Base-by-base conservation (phyloP, 495 filamentous ascomycete species). In the Penicillium malachiteum region DNA sequence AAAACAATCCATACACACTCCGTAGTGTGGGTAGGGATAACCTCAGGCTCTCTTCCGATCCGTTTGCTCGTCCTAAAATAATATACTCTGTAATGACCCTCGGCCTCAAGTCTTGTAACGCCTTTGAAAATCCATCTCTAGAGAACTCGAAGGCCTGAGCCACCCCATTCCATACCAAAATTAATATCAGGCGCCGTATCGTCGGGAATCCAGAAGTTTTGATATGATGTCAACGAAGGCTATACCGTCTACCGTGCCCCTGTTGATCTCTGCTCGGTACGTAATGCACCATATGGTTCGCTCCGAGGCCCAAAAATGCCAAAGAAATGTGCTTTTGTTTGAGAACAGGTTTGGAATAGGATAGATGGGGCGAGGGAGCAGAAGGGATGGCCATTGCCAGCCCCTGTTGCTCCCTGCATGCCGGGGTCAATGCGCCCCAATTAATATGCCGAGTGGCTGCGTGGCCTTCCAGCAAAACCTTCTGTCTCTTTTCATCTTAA, bases 161-260 rank as follows among this genome's bases (percentile, higher is more conserved):
- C 21, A 26, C 21, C 21, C 21, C 58, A 60, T 60, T 60, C 58
- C 53, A 8, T 9, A 14, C 39, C 32, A n/a, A 43, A 32, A 37
- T 50, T 40, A 49, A 53, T 56, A 50, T 59, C 56, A 46, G 56
- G 40, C n/a, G n/a, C n/a, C n/a, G n/a, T n/a, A n/a, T n/a, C 49
- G 6, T 33, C 37, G 41, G 44, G 58, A 56, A 60, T 56, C 40
- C 33, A 48, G 26, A 31, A 48, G 21, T 1, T 4, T 26, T 34
- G 30, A 32, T 9, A 35, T 54, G 51, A 54, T 54, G 51, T 54
- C 51, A 54, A 43, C 39, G 9, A 9, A 21, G 35, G 18, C 32
- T 13, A 13, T 17, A 41, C 33, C 32, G 51, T 53, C 44, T 13
- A 1, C 30, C 16, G 17, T 44, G 41, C 8, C 9, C 16, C 18